These are phyloP conservation scores for Penicillium vulpinum DNA, from an alignment of 2,329 filamentous ascomycete genomes.

Conservation along the genomic window DNA sequence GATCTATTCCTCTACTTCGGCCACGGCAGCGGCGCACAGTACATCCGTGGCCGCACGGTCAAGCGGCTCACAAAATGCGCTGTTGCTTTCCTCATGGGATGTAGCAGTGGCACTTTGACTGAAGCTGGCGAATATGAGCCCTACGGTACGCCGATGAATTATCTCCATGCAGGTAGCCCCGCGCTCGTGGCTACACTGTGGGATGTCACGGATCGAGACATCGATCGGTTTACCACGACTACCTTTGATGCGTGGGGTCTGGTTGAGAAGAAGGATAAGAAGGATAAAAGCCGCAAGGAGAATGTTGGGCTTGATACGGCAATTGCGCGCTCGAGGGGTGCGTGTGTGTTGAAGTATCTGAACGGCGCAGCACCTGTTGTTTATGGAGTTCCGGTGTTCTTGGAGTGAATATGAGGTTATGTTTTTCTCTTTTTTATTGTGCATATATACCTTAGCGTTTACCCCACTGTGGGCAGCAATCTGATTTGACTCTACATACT, in stretches of 20 bases:
- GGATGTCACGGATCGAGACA: conserved; percentile 98
- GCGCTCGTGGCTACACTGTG: conserved; percentile 90
- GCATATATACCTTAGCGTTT: conserved; percentile 7
- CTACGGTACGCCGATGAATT: conserved; percentile 87
- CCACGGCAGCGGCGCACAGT: conserved; percentile 92
- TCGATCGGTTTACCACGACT: conserved; percentile 82
- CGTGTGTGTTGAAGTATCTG: conserved; percentile 85
- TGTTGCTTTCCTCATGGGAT: conserved; percentile 88
- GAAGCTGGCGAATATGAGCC: conserved; percentile 86
- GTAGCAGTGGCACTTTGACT: conserved; percentile 77
- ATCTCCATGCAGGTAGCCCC: conserved; percentile 82
- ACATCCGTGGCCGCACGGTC: conserved; percentile 81
- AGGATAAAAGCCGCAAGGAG: conserved; percentile 29
- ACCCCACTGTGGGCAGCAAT: conserved; percentile 20
- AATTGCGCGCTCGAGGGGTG: conserved; percentile 69
- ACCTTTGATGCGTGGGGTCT: conserved; percentile 87
- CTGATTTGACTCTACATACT: conserved; percentile 10
- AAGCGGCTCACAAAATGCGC: conserved; percentile 76
- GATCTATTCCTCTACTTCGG: conserved; percentile 91
- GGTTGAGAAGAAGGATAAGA: conserved; percentile 47
- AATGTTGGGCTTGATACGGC: conserved; percentile 71
- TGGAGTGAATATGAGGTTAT: conserved; percentile 43
- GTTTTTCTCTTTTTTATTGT: neutral
- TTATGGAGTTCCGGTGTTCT: conserved; percentile 91
- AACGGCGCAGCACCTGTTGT: conserved; percentile 93